Base-by-base conservation (phyloP, 202 grass and related monocot genomes). In the Zizania palustris region DNA sequence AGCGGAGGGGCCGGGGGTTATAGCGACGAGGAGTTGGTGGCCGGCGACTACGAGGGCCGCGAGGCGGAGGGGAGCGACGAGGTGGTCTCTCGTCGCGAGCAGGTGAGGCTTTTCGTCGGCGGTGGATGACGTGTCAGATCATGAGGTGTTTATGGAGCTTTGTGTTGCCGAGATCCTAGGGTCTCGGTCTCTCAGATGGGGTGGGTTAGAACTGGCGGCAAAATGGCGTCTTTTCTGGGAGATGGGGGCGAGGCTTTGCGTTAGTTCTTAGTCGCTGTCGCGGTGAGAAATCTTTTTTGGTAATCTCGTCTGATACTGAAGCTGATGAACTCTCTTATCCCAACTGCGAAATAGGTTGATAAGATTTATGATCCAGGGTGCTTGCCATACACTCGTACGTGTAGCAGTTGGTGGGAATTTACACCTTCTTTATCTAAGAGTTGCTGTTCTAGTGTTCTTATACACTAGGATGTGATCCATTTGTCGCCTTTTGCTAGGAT, bases 21-120 rank as follows among this genome's bases (percentile, higher is more conserved):
- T 1, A 50, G 57, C 63, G 48, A 56, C 4, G 58, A 36, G 10
- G 75, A 61, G 19, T 39, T 80, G 16, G 51, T 61, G 62, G 69
- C 19, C 7, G 63, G 67, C 14, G 85, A 74, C 55, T 79, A 77
- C 70, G 80, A 79, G 85, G 79, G 81, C 21, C 69, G 69, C 18
- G 91, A 85, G 79, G 73, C 77, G 34, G 84, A 88, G 45, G 91
- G 86, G 39, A 76, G 34, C 69, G 86, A 88, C 8, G 71, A 66
- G 50, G 72, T 75, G 16, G 67, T 80, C 11, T 75, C 84, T 7
- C 72, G n/a, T 48, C 90, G 84, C 36, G 84, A 93, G 87, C 80
- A 90, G 90, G 90, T 93, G 68, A 80, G 81, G 33, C 0, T 56
- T 6, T 6, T 53, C 51, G 3, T 28, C 28, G 18, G 45, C 37